Evolutionary conservation across 2,329 filamentous ascomycete species (phyloP), one percentile per base, ranked within the genome.

Genomic region (Epichloe gansuensis): DNA sequence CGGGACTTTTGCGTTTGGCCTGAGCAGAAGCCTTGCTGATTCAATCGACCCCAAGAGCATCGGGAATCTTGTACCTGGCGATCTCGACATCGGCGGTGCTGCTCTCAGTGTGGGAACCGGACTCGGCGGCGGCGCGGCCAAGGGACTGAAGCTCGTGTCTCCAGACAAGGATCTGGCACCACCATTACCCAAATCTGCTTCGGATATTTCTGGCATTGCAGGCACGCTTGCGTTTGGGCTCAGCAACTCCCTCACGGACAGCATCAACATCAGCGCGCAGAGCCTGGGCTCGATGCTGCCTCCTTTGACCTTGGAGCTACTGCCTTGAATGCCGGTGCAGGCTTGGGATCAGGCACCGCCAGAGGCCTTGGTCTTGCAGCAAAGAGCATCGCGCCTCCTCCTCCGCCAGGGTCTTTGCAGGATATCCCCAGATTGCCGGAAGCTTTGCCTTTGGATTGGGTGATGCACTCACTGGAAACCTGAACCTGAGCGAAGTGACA

Each of bases 371-470:
- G 48, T 8, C 56, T 63, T 5, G 52, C 56, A 15, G 45, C 51
- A 31, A 58, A 58, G 41, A 49, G 42, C 12, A 47, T 54, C 1
- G 46, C 45, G 42, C 42, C 42, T 46, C 54, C 45, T 23, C 49
- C 45, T 9, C 43, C 39, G 43, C 57, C 15, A 34, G 38, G 2
- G 54, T 57, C 34, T 48, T 44, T 39, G 1, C 50, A 51, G 5
- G 55, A 57, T 37, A 43, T 61, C 2, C 57, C 5, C 46, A 56
- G 25, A 45, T 60, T 15, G 60, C 58, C 2, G 55, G 54, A 23
- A 53, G 28, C 28, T 61, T 62, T 39, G 57, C 55, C 6, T 62
- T 60, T 44, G 61, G 61, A 0, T 42, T 63, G 11, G 57, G 54
- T 2, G 56, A 61, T 9, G 54, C 60, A 5, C 43, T 63, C 5